Base-by-base conservation (phyloP, 176 grass and related monocot species). In the Saccharum spontaneum region DNA sequence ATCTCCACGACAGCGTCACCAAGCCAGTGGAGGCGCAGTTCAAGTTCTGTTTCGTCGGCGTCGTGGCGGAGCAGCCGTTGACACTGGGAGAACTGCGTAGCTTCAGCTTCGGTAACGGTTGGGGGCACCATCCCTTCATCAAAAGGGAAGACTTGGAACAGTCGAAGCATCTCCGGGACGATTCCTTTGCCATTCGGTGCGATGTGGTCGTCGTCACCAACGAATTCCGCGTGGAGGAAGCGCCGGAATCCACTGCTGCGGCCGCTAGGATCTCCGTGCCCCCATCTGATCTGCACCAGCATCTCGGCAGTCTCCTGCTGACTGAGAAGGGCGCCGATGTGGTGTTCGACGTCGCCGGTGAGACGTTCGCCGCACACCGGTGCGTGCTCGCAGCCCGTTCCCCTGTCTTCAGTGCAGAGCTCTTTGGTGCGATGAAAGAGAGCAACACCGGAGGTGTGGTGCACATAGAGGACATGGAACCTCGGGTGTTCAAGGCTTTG, bases 401-500 rank as follows among this genome's bases (percentile, higher is more conserved):
- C 0, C 77, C 83, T 2, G 83, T 90, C 16, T 90, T 85, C 65
- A 89, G 71, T 55, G 87, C 87, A 1, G 59, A 80, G 39, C 67
- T 89, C 16, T 84, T 75, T 48, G 77, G 88, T 20, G 36, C 10
- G 28, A 90, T 90, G 88, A 80, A 84, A 12, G 88, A 90, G 79
- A 59, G 64, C 36, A 38, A 39, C 45, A 82, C 76, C 33, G 43
- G 41, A 13, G 79, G 28, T 28, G 28, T 28, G 28, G 28, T 28
- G 28, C 28, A 1, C 28, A 28, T 28, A 28, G 28, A 28, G 77
- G 88, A 90, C 76, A 90, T 90, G 69, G 66, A 80, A 22, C 61
- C 76, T 61, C 31, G 15, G 63, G 14, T 55, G 46, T 37, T 37
- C 34, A 34, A 34, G 34, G 34, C 34, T 34, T 34, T 34, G 1